These are phyloP conservation scores for Trichoderma lentiforme DNA, from an alignment of 2,329 filamentous ascomycete genomes.

Conservation along the genomic window DNA sequence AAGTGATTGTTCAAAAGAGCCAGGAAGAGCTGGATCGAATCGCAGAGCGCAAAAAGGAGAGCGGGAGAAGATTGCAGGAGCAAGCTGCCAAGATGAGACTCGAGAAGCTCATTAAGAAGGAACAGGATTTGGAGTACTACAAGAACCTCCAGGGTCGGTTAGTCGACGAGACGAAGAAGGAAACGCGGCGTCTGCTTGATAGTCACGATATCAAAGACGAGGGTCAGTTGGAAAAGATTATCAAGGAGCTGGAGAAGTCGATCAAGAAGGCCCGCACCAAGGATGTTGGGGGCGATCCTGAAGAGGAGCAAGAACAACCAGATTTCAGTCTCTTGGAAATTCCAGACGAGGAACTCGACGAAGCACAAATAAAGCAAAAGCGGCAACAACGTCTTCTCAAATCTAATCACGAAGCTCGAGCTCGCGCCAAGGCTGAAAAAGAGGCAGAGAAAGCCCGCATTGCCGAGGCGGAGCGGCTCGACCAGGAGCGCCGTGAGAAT, in stretches of 20 bases:
- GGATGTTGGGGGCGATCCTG: slow-evolving; percentile 78
- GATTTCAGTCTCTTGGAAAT: slow-evolving; percentile 86
- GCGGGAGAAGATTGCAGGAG: slow-evolving; percentile 84
- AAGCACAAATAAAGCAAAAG: slow-evolving; percentile 87
- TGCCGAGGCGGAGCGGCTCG: slow-evolving; percentile 78
- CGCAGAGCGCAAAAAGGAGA: slow-evolving; percentile 93
- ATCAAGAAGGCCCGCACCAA: slow-evolving; percentile 90
- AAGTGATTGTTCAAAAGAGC: slow-evolving; percentile 84
- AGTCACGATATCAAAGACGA: slow-evolving; percentile 92
- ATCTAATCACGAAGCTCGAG: slow-evolving; percentile 88
- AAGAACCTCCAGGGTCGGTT: slow-evolving; percentile 74
- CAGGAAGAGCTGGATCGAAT: slow-evolving; percentile 88
- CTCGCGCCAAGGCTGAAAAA: slow-evolving; percentile 93
- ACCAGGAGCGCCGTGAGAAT: slow-evolving; percentile 78
- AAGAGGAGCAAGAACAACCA: slow-evolving; percentile 77
- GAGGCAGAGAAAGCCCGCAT: slow-evolving; percentile 83
- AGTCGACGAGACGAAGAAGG: slow-evolving; percentile 80
- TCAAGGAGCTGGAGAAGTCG: slow-evolving; percentile 86
- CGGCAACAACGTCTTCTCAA: slow-evolving; percentile 90
- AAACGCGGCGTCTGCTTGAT: slow-evolving; percentile 79
- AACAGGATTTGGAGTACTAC: slow-evolving; percentile 92
- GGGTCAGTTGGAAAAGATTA: slow-evolving; percentile 73
- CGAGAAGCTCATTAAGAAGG: slow-evolving; percentile 92
- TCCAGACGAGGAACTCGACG: slow-evolving; percentile 89
- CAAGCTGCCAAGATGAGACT: slow-evolving; percentile 97